Evolutionary conservation across 2,329 filamentous ascomycete species (phyloP), one percentile per base, ranked within the genome.

Genomic region (Phoma sp.): DNA sequence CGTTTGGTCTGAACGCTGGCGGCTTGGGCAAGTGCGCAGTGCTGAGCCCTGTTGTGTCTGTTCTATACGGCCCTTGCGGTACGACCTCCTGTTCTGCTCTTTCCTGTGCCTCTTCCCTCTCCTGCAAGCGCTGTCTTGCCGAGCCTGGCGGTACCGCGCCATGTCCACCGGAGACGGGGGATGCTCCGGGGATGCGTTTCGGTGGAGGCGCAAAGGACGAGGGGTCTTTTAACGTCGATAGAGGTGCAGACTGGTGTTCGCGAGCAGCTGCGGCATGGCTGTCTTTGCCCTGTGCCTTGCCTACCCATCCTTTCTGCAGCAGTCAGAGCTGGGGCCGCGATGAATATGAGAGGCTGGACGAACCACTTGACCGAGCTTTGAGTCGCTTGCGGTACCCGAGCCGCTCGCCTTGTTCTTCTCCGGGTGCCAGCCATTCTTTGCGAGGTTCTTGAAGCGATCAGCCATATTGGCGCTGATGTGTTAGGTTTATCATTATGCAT

Each of bases 161-260:
- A 6, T 72, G 74, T 12, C 74, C 75, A 51, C 78, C 76, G 10
- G 36, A 18, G 9, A 47, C 47, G 20, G 53, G 47, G 15, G 53
- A 42, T 14, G 40, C 36, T 28, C 53, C 53, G 11, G 53, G 53
- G 12, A 79, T 74, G 57, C 68, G 89, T 65, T 85, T 93, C 0
- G 92, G 92, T 21, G 92, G 92, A 20, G 92, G 91, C 2, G 85
- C 91, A 71, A 96, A 96, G 14, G 86, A 84, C 1, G 84, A 74
- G 1, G 91, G 92, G 69, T 96, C 92, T 70, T 86, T 87, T 25
- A 96, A 81, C 3, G 85, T 81, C 7, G 86, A 81, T 36, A 96
- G 77, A 1, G 92, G 92, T 14, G 81, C 80, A 6, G 84, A 82
- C 46, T 82, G 76, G 59, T 86, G 85, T 20, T 82, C 78, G 23